Base-by-base conservation (phyloP, 352 stramenopile genomes). In the Globisporangium megalacanthum region DNA sequence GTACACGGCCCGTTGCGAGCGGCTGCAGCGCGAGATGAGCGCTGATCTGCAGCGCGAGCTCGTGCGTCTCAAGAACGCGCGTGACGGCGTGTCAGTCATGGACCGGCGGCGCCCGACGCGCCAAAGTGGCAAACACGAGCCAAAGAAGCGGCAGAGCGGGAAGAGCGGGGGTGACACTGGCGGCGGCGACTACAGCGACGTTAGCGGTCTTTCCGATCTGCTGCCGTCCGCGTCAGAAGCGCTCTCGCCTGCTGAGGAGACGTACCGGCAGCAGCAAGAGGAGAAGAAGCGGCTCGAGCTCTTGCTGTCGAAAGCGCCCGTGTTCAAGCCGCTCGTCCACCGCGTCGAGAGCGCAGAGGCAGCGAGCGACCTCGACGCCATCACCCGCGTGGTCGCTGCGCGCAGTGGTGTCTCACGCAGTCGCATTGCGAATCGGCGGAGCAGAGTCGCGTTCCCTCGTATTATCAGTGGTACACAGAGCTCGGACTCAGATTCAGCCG, bases 31-130 rank as follows among this genome's bases (percentile, higher is more conserved):
- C 35, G 69, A 76, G 49, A 87, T 87, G 75, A 58, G 66, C 49
- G 55, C 59, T 4, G 79, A 84, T 37, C 67, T 87, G 17, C 52
- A 72, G 41, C 66, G 73, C n/a, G 79, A 89, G 59, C 73, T 89
- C 42, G 58, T 62, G 47, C 66, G 77, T 9, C 65, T 89, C 4
- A 62, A 77, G 58, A 81, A 70, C 31, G 69, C 79, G 29, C 78
- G 82, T 48, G 76, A 86, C 36, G 79, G 74, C 19, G 79, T 89
- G 29, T 83, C 76, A 14, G 76, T 89, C 29, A 87, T 78, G 60
- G 82, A 79, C 66, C 70, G 79, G 22, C 73, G 79, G 8, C 74
- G 79, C 6, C 48, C 66, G 25, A 65, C 56, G 22, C 65, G 63
- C 48, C 41, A 47, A 39, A 39, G 35, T 13, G 35, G 35, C 35